Conservation (phyloP, 1,139 yeast genomes). For the Blastobotrys indianensis region DNA sequence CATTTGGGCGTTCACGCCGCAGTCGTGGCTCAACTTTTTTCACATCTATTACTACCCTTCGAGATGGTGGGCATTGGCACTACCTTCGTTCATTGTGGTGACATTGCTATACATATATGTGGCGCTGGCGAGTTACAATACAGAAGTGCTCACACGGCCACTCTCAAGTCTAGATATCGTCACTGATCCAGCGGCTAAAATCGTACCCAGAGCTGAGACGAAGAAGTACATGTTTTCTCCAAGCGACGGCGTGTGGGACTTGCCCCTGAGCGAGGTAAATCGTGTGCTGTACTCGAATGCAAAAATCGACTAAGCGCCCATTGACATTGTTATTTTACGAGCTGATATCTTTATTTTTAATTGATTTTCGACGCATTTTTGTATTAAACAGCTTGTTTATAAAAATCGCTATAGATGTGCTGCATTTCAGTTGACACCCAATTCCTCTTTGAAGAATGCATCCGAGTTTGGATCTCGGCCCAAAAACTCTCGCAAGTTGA, state of each 20-base stretch:
- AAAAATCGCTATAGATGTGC: background rate
- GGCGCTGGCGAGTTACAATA: conserved; percentile 63
- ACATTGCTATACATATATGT: conserved; percentile 66
- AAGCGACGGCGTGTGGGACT: conserved; percentile 80
- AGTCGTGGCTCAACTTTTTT: conserved; percentile 42
- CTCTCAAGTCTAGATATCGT: conserved; percentile 57
- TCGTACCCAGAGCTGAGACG: conserved; percentile 33
- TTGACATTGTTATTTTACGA: too few relatives aligned
- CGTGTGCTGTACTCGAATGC: conserved; percentile 47
- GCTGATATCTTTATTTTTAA: too few relatives aligned
- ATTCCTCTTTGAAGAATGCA: conserved; percentile 57
- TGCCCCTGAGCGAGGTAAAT: conserved; percentile 69
- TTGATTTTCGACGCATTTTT: too few relatives aligned
- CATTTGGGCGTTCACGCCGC: conserved; percentile 68
- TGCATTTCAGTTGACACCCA: conserved; percentile 7
- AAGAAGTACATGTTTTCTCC: conserved; percentile 42
- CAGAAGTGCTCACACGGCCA: conserved; percentile 60
- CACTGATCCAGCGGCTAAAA: conserved; percentile 60
- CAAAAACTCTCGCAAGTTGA: conserved; percentile 55
- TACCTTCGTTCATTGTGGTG: conserved; percentile 66
- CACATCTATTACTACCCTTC: conserved; percentile 75
- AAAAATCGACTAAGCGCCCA: too few relatives aligned
- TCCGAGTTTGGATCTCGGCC: conserved; percentile 71
- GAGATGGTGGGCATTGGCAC: conserved; percentile 79
- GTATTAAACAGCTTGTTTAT: too few relatives aligned